Evolutionary conservation across 352 stramenopile genomes (phyloP).

Genomic region (Phytopythium vexans): DNA sequence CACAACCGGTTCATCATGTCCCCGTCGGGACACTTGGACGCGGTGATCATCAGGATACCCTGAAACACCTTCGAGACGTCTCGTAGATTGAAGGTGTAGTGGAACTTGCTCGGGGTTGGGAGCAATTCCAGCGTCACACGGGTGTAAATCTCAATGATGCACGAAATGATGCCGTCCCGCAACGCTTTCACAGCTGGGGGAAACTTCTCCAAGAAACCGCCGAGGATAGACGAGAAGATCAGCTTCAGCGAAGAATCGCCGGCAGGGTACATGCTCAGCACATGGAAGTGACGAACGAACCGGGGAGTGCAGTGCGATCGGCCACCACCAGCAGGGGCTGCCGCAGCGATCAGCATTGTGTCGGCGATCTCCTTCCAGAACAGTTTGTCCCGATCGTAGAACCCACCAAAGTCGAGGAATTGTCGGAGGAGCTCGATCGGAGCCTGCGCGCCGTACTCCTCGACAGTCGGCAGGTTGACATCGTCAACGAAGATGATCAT

Average conservation of each 20-base stretch:
- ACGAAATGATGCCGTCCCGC: constrained; percentile 78
- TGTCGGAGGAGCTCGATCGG: constrained; percentile 94
- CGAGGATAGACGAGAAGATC: constrained; percentile 94
- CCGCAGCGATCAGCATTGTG: constrained; percentile 89
- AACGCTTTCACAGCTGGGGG: constrained; percentile 76
- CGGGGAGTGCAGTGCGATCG: constrained; percentile 86
- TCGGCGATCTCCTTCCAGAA: constrained; percentile 97
- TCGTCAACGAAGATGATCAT: constrained; percentile 96
- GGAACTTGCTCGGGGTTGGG: constrained; percentile 91
- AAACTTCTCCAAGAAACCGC: constrained; percentile 91
- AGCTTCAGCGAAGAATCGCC: constrained; percentile 85
- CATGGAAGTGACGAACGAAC: constrained; percentile 95
- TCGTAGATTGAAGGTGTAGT: constrained; percentile 96
- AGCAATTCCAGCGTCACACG: constrained; percentile 89
- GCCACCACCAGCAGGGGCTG: constrained; percentile 89
- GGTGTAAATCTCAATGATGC: constrained; percentile 94
- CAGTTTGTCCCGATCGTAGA: constrained; percentile 96
- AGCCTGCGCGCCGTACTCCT: constrained; percentile 93
- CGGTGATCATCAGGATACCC: constrained; percentile 92
- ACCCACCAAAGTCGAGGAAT: constrained; percentile 94
- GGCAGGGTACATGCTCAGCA: constrained; percentile 92
- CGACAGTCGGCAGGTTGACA: constrained; percentile 93
- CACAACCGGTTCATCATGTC: constrained; percentile 90
- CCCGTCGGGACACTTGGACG: constrained; percentile 68
- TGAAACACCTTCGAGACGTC: constrained; percentile 97